phyloP scores from a whole-genome alignment of 805 yeast species.

The Kodamaea lidongshanica region DNA sequence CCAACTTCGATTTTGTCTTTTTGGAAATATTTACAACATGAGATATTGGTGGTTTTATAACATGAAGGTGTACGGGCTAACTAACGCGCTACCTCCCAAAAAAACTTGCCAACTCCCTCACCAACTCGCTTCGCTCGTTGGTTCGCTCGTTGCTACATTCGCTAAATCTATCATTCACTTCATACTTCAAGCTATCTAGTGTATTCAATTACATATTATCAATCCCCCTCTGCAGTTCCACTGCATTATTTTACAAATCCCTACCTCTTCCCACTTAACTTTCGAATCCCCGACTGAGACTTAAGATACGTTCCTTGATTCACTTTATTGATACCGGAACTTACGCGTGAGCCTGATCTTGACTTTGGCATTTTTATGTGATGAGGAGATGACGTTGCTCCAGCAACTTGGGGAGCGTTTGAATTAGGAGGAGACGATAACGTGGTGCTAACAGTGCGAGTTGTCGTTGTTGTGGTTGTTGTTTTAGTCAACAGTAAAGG shows the following conservation, averaged over 20 bases:
- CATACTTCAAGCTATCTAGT: too few relatives aligned
- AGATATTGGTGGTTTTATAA: too few relatives aligned
- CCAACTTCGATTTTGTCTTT: too few relatives aligned
- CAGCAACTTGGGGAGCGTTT: background rate
- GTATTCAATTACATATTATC: too few relatives aligned
- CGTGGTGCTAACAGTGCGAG: slow-evolving; percentile 43
- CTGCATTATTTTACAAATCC: background rate
- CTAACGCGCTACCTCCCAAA: too few relatives aligned
- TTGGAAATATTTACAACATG: too few relatives aligned
- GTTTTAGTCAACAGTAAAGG: slow-evolving; percentile 37
- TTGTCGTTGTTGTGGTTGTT: slow-evolving; percentile 41
- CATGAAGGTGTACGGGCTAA: too few relatives aligned
- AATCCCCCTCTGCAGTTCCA: too few relatives aligned
- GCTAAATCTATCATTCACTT: too few relatives aligned
- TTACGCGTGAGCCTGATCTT: slow-evolving; percentile 18
- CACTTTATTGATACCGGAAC: slow-evolving; percentile 11
- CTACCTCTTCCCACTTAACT: slow-evolving; percentile 16
- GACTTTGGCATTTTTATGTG: slow-evolving; percentile 21
- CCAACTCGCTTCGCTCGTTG: too few relatives aligned
- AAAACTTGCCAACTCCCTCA: too few relatives aligned
- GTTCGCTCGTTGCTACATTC: too few relatives aligned
- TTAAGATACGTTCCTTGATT: slow-evolving; percentile 11
- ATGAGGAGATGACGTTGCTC: slow-evolving; percentile 3
- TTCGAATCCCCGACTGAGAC: slow-evolving; percentile 13
- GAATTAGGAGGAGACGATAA: slow-evolving; percentile 27